Conservation (phyloP, 2,329 filamentous ascomycete species). For the Aspergillus fischeri region DNA sequence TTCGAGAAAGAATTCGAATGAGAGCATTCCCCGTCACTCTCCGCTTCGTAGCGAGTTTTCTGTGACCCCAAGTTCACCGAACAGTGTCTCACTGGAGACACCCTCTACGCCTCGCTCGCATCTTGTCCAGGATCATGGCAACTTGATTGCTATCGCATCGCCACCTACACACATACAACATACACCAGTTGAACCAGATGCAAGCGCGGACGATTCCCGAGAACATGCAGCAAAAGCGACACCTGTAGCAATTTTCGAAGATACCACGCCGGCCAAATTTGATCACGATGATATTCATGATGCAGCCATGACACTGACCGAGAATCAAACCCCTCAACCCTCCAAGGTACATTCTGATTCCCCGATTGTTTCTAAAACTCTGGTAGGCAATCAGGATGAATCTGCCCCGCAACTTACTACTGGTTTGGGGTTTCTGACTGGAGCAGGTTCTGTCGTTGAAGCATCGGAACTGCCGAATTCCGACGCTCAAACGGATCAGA, state of each 20-base stretch:
- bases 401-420: constrained; percentile 10
- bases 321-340: not conserved
- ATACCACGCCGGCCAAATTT: constrained; percentile 10
- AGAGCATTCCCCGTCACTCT: constrained; percentile 14
- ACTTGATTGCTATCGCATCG: not conserved
- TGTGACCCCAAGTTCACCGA: constrained; percentile 43
- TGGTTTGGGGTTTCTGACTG: constrained; percentile 4
- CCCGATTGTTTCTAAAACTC: not conserved
- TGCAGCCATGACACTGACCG: not conserved
- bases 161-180: not conserved
- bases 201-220: not conserved
- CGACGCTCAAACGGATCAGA: not conserved
- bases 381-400: not conserved
- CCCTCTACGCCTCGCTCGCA: not conserved
- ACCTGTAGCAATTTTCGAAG: constrained; percentile 24
- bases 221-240: constrained; percentile 10
- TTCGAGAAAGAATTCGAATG: constrained; percentile 19
- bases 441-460: constrained; percentile 8
- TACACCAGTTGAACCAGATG: not conserved
- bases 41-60: constrained; percentile 1
- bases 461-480: not conserved
- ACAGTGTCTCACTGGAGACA: constrained; percentile 15
- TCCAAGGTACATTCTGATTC: not conserved
- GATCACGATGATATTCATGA: constrained; percentile 4
- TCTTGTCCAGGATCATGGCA: not conserved